Conservation (phyloP, 2,329 filamentous ascomycete species). For the Neobulgaria alba region DNA sequence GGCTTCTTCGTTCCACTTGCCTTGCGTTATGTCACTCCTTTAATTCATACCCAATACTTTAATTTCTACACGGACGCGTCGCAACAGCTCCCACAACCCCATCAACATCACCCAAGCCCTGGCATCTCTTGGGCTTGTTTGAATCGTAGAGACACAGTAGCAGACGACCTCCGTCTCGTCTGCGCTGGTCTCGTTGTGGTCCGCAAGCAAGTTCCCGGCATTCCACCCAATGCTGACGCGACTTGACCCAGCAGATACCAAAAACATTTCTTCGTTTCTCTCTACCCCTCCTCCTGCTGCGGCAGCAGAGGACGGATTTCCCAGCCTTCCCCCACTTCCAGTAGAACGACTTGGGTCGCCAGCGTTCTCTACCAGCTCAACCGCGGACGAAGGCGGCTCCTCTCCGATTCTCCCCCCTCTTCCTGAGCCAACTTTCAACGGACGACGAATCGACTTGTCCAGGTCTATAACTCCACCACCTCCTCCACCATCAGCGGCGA, state of each 20-base stretch:
- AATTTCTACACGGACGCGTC: slow-evolving; percentile 15
- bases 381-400: slow-evolving; percentile 47
- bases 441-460: slow-evolving; percentile 45
- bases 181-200: slow-evolving; percentile 47
- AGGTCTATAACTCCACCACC: slow-evolving; percentile 45
- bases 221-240: slow-evolving; percentile 12
- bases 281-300: slow-evolving; percentile 49
- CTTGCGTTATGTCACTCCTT: slow-evolving; percentile 26
- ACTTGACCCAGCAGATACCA: slow-evolving; percentile 15
- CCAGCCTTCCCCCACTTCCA: slow-evolving; percentile 6
- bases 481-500: neutral
- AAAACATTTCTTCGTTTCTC: slow-evolving; percentile 30
- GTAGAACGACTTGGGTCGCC: slow-evolving; percentile 40
- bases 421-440: slow-evolving; percentile 48
- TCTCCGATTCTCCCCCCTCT: slow-evolving; percentile 52
- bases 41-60: slow-evolving; percentile 16
- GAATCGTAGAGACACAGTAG: slow-evolving; percentile 37
- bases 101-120: slow-evolving; percentile 7
- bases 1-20: slow-evolving; percentile 12
- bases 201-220: slow-evolving; percentile 5
- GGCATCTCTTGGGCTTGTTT: slow-evolving; percentile 8
- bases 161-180: slow-evolving; percentile 51
- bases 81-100: slow-evolving; percentile 8
- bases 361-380: slow-evolving; percentile 53
- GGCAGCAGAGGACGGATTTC: slow-evolving; percentile 47